phyloP scores from a whole-genome alignment of 495 filamentous ascomycete genomes.

The Penicillium lividum region DNA sequence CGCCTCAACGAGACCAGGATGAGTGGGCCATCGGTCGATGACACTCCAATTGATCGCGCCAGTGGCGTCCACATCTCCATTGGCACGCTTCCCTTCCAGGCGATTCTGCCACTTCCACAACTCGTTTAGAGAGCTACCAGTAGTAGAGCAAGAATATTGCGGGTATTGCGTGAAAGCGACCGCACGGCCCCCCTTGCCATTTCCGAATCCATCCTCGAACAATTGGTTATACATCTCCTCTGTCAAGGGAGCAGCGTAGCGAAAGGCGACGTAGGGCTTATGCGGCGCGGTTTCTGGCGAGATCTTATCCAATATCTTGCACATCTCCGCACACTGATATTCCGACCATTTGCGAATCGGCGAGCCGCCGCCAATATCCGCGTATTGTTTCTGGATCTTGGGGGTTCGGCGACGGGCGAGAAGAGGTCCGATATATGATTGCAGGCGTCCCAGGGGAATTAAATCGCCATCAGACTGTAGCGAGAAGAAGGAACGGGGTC shows the following conservation, averaged over 20 bases:
- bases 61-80: conserved; percentile 47
- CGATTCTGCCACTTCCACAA: conserved; percentile 94
- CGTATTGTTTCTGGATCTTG: conserved; percentile 94
- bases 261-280: conserved; percentile 98
- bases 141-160: conserved; percentile 98
- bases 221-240: conserved; percentile 86
- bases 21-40: conserved; percentile 95
- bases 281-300: conserved; percentile 94
- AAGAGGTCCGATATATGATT: conserved; percentile 84
- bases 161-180: conserved; percentile 99
- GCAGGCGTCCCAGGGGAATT: conserved; percentile 92
- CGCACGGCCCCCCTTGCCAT: conserved; percentile 82
- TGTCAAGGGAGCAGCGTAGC: conserved; percentile 91
- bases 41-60: conserved; percentile 94
- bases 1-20: conserved; percentile 85
- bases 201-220: conserved; percentile 84
- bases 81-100: conserved; percentile 72
- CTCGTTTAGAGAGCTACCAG: conserved; percentile 93
- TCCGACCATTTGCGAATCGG: conserved; percentile 99
- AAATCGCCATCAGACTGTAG: conserved; percentile 84
- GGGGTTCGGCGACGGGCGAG: conserved; percentile 86
- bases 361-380: conserved; percentile 92
- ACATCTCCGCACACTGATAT: conserved; percentile 89
- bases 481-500: neutral
- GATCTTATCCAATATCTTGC: conserved; percentile 87